These are phyloP conservation scores for Rhinocladiella mackenziei DNA, from an alignment of 2,329 filamentous ascomycete species.

Conservation along the genomic window DNA sequence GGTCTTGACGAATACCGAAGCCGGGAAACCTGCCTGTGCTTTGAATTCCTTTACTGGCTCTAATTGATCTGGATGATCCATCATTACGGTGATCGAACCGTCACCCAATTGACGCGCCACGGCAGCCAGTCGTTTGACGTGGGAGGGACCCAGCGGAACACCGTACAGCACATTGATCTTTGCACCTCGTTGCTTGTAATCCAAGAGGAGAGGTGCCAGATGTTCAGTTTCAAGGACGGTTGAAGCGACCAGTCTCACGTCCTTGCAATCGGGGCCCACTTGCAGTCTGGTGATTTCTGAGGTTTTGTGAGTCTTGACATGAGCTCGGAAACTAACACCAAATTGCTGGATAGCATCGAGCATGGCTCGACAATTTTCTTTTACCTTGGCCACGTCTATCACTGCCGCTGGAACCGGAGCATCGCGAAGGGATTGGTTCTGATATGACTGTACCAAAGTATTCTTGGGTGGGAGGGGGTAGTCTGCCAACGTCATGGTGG, in stretches of 20 bases:
- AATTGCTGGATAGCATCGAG: constrained; percentile 58
- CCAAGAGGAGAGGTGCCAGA: constrained; percentile 56
- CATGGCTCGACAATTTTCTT: constrained; percentile 68
- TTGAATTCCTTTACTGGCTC: constrained; percentile 46
- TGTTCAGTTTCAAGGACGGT: constrained; percentile 71
- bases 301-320: constrained; percentile 83
- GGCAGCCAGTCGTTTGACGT: constrained; percentile 55
- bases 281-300: constrained; percentile 63
- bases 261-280: constrained; percentile 55
- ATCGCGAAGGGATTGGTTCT: constrained; percentile 58
- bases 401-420: constrained; percentile 65
- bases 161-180: constrained; percentile 67
- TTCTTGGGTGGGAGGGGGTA: constrained; percentile 24
- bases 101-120: constrained; percentile 56
- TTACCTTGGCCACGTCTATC: constrained; percentile 63
- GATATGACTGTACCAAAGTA: constrained; percentile 38
- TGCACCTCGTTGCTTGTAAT: constrained; percentile 54
- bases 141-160: constrained; percentile 62
- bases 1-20: constrained; percentile 66
- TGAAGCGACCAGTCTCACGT: constrained; percentile 64
- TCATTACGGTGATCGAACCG: constrained; percentile 58
- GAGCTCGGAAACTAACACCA: constrained; percentile 65
- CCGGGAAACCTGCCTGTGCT: constrained; percentile 43
- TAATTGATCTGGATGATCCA: constrained; percentile 65
- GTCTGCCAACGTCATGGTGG: constrained; percentile 12